Base-by-base conservation (phyloP, 1,284 basidiomycete genomes). In the Trichosporon asahii region DNA sequence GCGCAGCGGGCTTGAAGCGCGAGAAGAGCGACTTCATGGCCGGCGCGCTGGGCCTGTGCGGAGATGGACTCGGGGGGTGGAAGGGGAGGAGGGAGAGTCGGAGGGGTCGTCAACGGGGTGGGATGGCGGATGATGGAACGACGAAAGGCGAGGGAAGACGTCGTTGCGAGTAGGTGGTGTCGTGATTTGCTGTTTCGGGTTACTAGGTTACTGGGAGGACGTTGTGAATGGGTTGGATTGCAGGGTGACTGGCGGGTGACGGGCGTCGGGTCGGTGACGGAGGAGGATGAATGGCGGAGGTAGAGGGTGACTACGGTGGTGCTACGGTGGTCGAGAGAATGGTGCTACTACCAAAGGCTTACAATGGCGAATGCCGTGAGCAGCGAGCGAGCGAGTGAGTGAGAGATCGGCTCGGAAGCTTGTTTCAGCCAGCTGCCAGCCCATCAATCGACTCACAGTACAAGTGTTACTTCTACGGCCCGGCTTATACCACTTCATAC, bases 1-100 rank as follows among this genome's bases (percentile, higher is more conserved):
- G 46, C 4, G 64, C 57, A n/a, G 67, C 63, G 64, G 70, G 66
- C 68, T 76, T 74, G 63, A 78, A 74, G 53, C 76, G 72, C 35
- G 76, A 75, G 68, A 77, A 75, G 55, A 78, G 69, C 65, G 77
- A 77, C 72, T 78, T 78, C 77, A 78, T 78, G 55, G 60, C 44
- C 25, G 60, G 21, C n/a, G 44, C 29, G 6, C 23, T 65, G 63
- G 35, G 65, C 44, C 21, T 46, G 46, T 33, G 65, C 49, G 46
- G 29, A 29, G 65, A 25, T 37, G 12, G 60, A 2, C 25, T 14
- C 12, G 37, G n/a, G 12, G 40, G 18, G 8, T n/a, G n/a, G 29
- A 27, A 7, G 40, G 23, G 68, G 37, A 9, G 27, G 37, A 8
- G 27, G 64, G 53, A 44, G 63, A 23, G 63, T 37, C 65, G 65